phyloP scores from a whole-genome alignment of 305 asterid genomes.

The Ajuga reptans region DNA sequence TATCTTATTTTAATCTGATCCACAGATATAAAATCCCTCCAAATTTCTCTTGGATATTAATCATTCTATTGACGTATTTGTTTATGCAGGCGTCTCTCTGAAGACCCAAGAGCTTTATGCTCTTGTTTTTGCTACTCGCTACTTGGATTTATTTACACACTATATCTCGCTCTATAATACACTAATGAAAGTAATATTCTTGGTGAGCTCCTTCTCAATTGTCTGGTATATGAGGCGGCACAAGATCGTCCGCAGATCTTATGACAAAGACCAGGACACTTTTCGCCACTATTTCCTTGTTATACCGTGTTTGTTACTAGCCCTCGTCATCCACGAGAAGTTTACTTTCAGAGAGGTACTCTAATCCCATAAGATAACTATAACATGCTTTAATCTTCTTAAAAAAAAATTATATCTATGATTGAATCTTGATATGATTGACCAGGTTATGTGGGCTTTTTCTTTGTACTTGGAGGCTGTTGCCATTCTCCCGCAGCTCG shows the following conservation, averaged over 20 bases:
- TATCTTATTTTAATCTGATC: background rate
- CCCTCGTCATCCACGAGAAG: conserved; percentile 65
- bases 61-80: conserved; percentile 1
- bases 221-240: conserved; percentile 93
- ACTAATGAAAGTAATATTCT: conserved; percentile 72
- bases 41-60: background rate
- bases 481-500: conserved; percentile 92
- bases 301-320: conserved; percentile 67
- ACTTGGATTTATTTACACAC: conserved; percentile 67
- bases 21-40: background rate
- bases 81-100: conserved; percentile 59
- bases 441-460: conserved; percentile 79
- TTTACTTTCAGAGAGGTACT: conserved; percentile 84
- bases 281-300: conserved; percentile 80
- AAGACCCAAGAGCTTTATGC: conserved; percentile 93
- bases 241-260: conserved; percentile 89
- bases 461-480: conserved; percentile 89
- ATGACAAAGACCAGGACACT: conserved; percentile 89
- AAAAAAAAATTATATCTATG: background rate
- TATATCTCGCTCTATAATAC: conserved; percentile 71
- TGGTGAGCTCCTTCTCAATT: conserved; percentile 92
- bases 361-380: background rate
- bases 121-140: conserved; percentile 76
- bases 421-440: conserved; percentile 7
- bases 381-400: background rate